A percentile compares a stretch with the other conserved stretches of the same genome.
These are phyloP conservation scores for Phellinidium pouzarii DNA, from an alignment of 1,284 basidiomycete species.

Conservation along the genomic window DNA sequence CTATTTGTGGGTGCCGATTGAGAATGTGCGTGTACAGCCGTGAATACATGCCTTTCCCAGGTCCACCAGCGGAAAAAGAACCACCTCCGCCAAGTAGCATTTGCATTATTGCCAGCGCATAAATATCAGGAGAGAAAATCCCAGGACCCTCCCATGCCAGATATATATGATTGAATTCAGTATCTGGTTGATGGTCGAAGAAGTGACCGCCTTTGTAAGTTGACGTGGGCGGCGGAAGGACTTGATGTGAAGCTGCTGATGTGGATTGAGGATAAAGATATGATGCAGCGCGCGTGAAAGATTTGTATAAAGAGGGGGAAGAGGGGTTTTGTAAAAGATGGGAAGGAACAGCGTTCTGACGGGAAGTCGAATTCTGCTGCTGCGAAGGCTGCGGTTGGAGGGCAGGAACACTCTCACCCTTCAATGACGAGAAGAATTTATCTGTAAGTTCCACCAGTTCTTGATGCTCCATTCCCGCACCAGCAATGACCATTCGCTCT, in stretches of 20 bases:
- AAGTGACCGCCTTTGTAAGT: conserved; percentile 83
- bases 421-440: conserved; percentile 77
- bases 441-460: conserved; percentile 81
- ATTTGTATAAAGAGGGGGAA: conserved; percentile 54
- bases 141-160: conserved; percentile 90
- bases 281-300: conserved; percentile 64
- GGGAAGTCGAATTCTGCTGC: conserved; percentile 29
- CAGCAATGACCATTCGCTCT: conserved; percentile 91
- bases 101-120: conserved; percentile 91
- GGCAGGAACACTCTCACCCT: conserved; percentile 29
- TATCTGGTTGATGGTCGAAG: conserved; percentile 61
- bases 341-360: conserved; percentile 32
- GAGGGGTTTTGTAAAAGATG: conserved; percentile 41
- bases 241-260: conserved; percentile 27
- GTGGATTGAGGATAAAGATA: conserved; percentile 50
- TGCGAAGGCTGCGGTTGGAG: conserved; percentile 27
- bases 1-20: conserved; percentile 90
- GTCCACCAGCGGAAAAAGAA: conserved; percentile 92
- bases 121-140: conserved; percentile 92
- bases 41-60: conserved; percentile 99
- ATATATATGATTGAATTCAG: conserved; percentile 91
- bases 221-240: conserved; percentile 39
- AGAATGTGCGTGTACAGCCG: conserved; percentile 96
- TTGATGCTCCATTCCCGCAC: conserved; percentile 87
- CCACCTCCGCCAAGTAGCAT: conserved; percentile 94